Conservation (phyloP, 768 basidiomycete species). For the Gloeostereum incarnatum region DNA sequence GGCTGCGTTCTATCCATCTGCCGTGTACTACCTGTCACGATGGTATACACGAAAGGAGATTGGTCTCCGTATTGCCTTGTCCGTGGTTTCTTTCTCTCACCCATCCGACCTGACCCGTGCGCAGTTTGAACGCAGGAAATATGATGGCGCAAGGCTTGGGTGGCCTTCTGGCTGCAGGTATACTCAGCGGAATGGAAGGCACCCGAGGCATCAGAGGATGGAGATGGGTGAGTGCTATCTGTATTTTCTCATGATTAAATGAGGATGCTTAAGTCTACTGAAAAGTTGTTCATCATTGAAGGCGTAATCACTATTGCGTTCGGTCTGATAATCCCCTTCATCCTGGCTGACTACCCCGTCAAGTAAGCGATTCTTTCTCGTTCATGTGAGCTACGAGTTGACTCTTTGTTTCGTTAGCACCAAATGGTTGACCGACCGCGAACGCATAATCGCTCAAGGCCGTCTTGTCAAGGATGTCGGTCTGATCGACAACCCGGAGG, state of each 20-base stretch:
- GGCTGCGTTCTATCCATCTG: conserved; percentile 18
- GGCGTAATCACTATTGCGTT: conserved; percentile 24
- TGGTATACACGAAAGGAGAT: conserved; percentile 32
- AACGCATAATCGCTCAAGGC: conserved; percentile 18
- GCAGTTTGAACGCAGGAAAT: conserved; percentile 8
- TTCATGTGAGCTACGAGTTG: too few relatives aligned
- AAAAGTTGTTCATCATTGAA: conserved; percentile 19
- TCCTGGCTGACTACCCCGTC: conserved; percentile 28
- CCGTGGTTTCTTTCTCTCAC: conserved; percentile 10
- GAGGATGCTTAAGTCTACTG: too few relatives aligned
- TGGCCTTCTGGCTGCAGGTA: conserved; percentile 31
- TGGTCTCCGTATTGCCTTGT: conserved; percentile 23
- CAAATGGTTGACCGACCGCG: conserved; percentile 17
- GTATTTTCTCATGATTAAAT: neutral
- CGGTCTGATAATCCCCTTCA: conserved; percentile 15
- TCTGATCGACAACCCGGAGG: conserved; percentile 11
- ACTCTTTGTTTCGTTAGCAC: conserved; percentile 7
- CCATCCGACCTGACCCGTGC: neutral
- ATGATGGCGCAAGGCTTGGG: conserved; percentile 31
- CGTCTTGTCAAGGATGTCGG: conserved; percentile 20
- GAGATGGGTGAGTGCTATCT: conserved; percentile 17
- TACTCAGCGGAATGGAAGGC: conserved; percentile 31
- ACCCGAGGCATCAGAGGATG: conserved; percentile 27
- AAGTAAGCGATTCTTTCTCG: conserved; percentile 7
- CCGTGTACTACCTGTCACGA: conserved; percentile 21